Evolutionary conservation across 371 early-diverging fungal genomes (phyloP).

Genomic region (Syncephalis fuscata): DNA sequence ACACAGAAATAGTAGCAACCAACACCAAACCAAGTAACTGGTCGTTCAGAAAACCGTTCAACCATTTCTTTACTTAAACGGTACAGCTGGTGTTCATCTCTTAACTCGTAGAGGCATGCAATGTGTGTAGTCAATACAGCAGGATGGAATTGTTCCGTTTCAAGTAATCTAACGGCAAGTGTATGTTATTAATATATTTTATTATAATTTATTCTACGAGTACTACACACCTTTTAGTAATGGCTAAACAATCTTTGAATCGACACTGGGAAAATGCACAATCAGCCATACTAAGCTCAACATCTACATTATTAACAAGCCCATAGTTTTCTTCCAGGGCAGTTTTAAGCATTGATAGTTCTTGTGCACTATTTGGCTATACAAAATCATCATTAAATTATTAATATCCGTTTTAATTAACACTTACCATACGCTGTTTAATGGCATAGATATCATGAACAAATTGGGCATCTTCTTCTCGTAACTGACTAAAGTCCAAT

Average conservation of each 20-base stretch:
- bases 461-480: constrained; percentile 27
- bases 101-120: constrained; percentile 40
- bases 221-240: constrained; percentile 33
- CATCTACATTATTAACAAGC: constrained; percentile 30
- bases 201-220: neutral
- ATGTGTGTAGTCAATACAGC: constrained; percentile 37
- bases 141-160: constrained; percentile 33
- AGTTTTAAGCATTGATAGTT: neutral
- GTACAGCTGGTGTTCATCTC: constrained; percentile 39
- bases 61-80: constrained; percentile 37
- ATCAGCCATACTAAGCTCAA: constrained; percentile 40
- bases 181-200: neutral
- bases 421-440: constrained; percentile 32
- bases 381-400: neutral
- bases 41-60: constrained; percentile 23
- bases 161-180: constrained; percentile 24
- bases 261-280: constrained; percentile 25
- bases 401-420: neutral
- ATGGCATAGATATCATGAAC: constrained; percentile 36
- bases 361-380: neutral
- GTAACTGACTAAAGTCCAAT: constrained; percentile 32
- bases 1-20: constrained; percentile 51
- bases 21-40: constrained; percentile 53
- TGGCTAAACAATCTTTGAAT: constrained; percentile 30
- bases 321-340: constrained; percentile 21